These are phyloP conservation scores for Saccharomyces hybrid DNA, from an alignment of 1,139 yeast genomes.

Conservation along the genomic window DNA sequence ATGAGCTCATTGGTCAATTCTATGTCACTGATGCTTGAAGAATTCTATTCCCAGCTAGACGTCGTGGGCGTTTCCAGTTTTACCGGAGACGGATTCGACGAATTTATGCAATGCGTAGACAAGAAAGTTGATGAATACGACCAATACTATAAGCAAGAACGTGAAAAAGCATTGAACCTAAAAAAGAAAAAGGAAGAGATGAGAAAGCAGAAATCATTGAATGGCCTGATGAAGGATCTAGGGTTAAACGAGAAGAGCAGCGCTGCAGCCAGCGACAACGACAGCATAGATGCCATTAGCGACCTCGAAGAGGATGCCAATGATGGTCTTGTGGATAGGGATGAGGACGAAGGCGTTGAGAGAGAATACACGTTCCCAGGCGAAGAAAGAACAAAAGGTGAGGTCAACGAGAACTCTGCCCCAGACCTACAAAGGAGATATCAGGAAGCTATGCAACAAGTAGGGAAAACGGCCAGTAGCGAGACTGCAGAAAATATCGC, in stretches of 20 bases:
- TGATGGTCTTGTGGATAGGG: conserved; percentile 56
- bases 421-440: conserved; percentile 62
- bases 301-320: conserved; percentile 56
- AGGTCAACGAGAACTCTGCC: conserved; percentile 42
- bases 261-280: conserved; percentile 22
- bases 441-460: conserved; percentile 62
- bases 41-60: conserved; percentile 88
- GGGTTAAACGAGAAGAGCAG: conserved; percentile 46
- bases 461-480: conserved; percentile 54
- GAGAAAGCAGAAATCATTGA: conserved; percentile 64
- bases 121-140: conserved; percentile 84
- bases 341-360: conserved; percentile 48
- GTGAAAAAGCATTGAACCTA: conserved; percentile 71
- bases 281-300: conserved; percentile 60
- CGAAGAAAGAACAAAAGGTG: conserved; percentile 52
- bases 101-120: conserved; percentile 74
- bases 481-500: conserved; percentile 68
- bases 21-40: conserved; percentile 93
- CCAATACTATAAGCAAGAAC: conserved; percentile 73
- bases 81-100: conserved; percentile 93
- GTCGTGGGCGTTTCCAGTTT: conserved; percentile 86
- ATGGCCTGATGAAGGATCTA: conserved; percentile 73
- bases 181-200: conserved; percentile 70
- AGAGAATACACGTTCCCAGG: conserved; percentile 75
- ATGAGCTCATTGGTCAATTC: conserved; percentile 92